Percentiles rank a stretch among this genome's conserved stretches.
Conservation (phyloP, 495 filamentous ascomycete genomes). For the Talaromyces ruber region DNA sequence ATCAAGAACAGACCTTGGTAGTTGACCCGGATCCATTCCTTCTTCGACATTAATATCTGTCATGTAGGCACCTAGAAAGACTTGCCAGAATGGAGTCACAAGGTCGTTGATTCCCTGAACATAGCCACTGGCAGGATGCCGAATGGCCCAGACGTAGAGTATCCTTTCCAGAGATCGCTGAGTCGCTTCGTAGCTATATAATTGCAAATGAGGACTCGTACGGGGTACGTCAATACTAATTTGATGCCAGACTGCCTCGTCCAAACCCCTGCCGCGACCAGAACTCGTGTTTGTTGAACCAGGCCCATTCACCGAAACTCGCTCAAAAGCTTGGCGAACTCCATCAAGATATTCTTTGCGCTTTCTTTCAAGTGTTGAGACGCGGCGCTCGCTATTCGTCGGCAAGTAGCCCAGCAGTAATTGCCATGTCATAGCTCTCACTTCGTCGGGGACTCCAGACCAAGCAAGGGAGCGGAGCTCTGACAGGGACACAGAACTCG, state of each 20-base stretch:
- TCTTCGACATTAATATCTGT: constrained; percentile 84
- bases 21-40: constrained; percentile 92
- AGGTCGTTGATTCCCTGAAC: constrained; percentile 98
- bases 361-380: constrained; percentile 87
- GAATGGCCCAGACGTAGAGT: constrained; percentile 94
- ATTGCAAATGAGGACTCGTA: constrained; percentile 88
- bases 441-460: constrained; percentile 90
- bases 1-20: constrained; percentile 85
- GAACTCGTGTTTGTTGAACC: constrained; percentile 23
- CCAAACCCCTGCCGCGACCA: constrained; percentile 62
- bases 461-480: constrained; percentile 82
- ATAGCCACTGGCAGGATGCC: constrained; percentile 94
- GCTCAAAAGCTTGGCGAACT: constrained; percentile 88
- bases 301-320: constrained; percentile 34
- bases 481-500: constrained; percentile 74
- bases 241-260: constrained; percentile 96
- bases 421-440: constrained; percentile 97
- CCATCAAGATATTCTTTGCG: constrained; percentile 96
- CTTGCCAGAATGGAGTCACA: constrained; percentile 95
- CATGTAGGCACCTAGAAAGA: constrained; percentile 90
- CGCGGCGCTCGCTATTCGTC: constrained; percentile 83
- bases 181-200: constrained; percentile 93
- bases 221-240: constrained; percentile 98
- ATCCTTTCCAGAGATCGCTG: constrained; percentile 90
- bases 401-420: constrained; percentile 90